Conservation (phyloP, 495 filamentous ascomycete species). For the Talaromyces borbonicus region DNA sequence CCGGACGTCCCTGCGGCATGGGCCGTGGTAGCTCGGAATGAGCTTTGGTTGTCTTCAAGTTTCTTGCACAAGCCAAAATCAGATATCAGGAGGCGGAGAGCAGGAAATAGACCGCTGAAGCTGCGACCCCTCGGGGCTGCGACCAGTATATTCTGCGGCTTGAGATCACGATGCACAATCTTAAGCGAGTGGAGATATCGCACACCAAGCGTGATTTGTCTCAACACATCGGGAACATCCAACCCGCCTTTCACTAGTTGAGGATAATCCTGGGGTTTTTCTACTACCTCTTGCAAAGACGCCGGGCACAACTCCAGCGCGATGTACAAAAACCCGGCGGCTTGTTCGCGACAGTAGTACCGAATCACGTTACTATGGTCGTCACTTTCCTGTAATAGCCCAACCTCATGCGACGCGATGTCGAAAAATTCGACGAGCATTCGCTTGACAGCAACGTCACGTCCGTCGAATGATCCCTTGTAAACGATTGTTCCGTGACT, state of each 20-base stretch:
- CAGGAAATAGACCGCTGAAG: constrained; percentile 12
- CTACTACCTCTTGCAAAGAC: constrained; percentile 80
- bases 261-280: constrained; percentile 54
- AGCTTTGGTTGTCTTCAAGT: constrained; percentile 89
- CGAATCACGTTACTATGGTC: constrained; percentile 95
- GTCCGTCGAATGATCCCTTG: constrained; percentile 76
- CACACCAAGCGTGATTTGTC: constrained; percentile 79
- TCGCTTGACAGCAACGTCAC: constrained; percentile 89
- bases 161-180: constrained; percentile 94
- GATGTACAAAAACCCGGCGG: constrained; percentile 89
- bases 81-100: constrained; percentile 75
- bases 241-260: constrained; percentile 40
- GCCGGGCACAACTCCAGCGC: constrained; percentile 92
- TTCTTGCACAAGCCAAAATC: constrained; percentile 98
- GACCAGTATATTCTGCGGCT: constrained; percentile 94
- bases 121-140: constrained; percentile 39
- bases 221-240: constrained; percentile 56
- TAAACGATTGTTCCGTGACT: constrained; percentile 84
- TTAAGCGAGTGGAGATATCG: constrained; percentile 83
- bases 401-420: constrained; percentile 88
- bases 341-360: constrained; percentile 85
- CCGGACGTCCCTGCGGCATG: constrained; percentile 90
- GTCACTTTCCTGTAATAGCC: constrained; percentile 81
- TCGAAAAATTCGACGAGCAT: constrained; percentile 95
- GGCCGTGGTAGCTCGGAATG: constrained; percentile 86